Evolutionary conservation across 352 stramenopile species (phyloP).

Genomic region (Phytopythium montanum): DNA sequence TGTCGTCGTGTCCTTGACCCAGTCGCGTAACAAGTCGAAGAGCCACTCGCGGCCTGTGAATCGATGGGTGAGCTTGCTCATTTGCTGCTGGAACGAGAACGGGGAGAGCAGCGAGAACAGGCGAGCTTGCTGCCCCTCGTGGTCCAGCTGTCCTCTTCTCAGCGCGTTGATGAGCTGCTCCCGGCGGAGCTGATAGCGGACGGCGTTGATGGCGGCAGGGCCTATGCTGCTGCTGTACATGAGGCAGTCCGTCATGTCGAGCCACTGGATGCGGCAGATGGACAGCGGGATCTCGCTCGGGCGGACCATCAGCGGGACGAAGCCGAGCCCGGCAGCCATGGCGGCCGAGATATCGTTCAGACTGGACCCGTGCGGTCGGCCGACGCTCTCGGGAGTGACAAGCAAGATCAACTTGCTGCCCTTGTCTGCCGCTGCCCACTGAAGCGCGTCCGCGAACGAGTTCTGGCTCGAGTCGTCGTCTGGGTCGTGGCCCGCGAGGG

Average conservation of each 20-base stretch:
- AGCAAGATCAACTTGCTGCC: constrained; percentile 69
- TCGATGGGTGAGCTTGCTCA: constrained; percentile 61
- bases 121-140: constrained; percentile 66
- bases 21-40: constrained; percentile 39
- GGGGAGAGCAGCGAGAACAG: constrained; percentile 64
- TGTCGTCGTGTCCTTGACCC: constrained; percentile 26
- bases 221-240: constrained; percentile 28
- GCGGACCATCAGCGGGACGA: constrained; percentile 71
- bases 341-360: constrained; percentile 74
- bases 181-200: constrained; percentile 46
- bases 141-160: constrained; percentile 53
- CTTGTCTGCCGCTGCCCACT: constrained; percentile 52
- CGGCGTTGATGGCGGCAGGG: constrained; percentile 27
- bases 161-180: constrained; percentile 56
- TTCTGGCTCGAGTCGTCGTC: constrained; percentile 20
- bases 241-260: constrained; percentile 69
- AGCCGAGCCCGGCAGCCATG: constrained; percentile 61
- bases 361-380: constrained; percentile 51
- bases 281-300: constrained; percentile 74
- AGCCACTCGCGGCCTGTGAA: constrained; percentile 67
- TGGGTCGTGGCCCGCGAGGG: neutral
- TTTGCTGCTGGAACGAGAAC: constrained; percentile 71
- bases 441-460: constrained; percentile 35
- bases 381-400: constrained; percentile 68
- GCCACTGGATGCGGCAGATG: constrained; percentile 81